Percentiles rank a stretch among this genome's conserved stretches.
Conservation (phyloP, 139 green algal species). For the Chlorella vulgaris region DNA sequence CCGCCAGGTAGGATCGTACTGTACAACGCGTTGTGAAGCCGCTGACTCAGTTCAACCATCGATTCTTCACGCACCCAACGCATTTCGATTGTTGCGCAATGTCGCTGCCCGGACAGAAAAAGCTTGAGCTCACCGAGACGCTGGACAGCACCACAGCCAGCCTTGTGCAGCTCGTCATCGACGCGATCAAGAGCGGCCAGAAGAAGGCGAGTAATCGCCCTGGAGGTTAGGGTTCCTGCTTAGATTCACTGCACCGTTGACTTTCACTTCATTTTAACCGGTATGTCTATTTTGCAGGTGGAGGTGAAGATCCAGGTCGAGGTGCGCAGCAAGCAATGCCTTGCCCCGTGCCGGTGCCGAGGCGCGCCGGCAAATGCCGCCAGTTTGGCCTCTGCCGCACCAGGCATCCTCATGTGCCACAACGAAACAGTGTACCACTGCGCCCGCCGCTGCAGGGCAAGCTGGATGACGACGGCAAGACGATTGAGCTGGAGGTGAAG, state of each 20-base stretch:
- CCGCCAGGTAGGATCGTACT: too few relatives aligned
- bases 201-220: conserved; percentile 19
- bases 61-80: too few relatives aligned
- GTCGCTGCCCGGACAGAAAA: conserved; percentile 7
- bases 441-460: conserved; percentile 16
- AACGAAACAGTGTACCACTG: too few relatives aligned
- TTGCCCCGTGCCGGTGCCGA: neutral
- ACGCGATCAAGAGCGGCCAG: conserved; percentile 20
- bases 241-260: too few relatives aligned
- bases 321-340: neutral
- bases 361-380: too few relatives aligned
- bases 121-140: neutral
- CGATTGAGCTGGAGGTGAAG: conserved; percentile 26
- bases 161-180: conserved; percentile 29
- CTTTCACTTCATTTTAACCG: too few relatives aligned
- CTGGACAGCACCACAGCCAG: neutral
- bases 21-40: neutral
- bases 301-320: conserved; percentile 7
- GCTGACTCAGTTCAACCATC: neutral
- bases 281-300: neutral
- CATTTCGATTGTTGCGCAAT: neutral
- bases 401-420: too few relatives aligned
- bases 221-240: too few relatives aligned
- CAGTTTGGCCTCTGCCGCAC: too few relatives aligned
- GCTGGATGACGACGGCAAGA: conserved; percentile 31